A percentile compares a stretch with the other conserved stretches of the same genome.
Evolutionary conservation across 345 rosid species (phyloP).

Genomic region (Citrus mangshanensis): DNA sequence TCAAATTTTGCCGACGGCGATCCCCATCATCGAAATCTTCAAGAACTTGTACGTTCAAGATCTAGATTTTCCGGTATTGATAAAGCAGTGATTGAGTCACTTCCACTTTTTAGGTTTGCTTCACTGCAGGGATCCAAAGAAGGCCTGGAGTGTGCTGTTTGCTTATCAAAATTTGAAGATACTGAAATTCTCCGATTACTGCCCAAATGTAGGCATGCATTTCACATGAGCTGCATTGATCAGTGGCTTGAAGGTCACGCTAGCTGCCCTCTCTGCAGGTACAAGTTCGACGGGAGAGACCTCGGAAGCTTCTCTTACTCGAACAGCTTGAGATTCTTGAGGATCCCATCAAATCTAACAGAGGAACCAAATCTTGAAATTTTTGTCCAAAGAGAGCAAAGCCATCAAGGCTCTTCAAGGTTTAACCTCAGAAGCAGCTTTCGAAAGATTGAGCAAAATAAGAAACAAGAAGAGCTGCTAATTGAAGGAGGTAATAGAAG

Average conservation of each 20-base stretch:
- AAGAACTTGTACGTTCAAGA: neutral
- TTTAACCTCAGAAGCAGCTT: constrained; percentile 15
- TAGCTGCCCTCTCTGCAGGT: constrained; percentile 51
- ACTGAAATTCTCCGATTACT: constrained; percentile 39
- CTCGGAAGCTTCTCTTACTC: constrained; percentile 22
- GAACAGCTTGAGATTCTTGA: constrained; percentile 27
- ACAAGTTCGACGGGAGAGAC: constrained; percentile 28
- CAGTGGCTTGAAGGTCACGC: constrained; percentile 45
- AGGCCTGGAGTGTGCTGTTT: constrained; percentile 47
- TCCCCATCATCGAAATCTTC: constrained; percentile 6
- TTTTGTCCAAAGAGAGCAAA: constrained; percentile 34
- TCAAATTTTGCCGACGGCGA: neutral
- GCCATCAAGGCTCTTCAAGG: constrained; percentile 23
- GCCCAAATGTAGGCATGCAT: constrained; percentile 48
- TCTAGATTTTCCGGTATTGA: constrained; percentile 46
- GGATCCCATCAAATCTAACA: constrained; percentile 21
- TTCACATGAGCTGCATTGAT: constrained; percentile 44
- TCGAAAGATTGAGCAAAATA: neutral
- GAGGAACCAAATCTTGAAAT: constrained; percentile 35
- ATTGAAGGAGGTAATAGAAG: constrained; percentile 4
- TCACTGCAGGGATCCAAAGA: constrained; percentile 40
- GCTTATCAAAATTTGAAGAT: constrained; percentile 43
- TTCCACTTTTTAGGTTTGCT: constrained; percentile 44
- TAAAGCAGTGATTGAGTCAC: constrained; percentile 26
- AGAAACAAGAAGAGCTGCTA: constrained; percentile 15